Evolutionary conservation across 208 protist species (phyloP).

Genomic region (Paratrypanosoma confusum): DNA sequence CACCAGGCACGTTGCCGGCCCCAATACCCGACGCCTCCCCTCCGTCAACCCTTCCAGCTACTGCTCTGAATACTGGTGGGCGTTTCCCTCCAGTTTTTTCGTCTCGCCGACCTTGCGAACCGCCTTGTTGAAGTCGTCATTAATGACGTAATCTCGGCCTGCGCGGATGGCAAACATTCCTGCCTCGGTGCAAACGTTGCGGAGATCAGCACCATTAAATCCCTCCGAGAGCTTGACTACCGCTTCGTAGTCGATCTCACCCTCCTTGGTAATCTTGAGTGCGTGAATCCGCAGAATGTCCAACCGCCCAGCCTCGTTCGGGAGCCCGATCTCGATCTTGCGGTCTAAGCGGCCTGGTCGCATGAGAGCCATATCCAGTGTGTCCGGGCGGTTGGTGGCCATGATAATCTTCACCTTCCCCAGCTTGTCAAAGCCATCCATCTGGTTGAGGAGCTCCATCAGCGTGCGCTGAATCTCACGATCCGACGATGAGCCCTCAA

Average conservation of each 20-base stretch:
- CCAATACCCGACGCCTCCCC: not conserved
- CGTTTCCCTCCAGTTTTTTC: constrained; percentile 96
- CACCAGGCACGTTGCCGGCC: not conserved
- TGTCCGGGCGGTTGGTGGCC: constrained; percentile 97
- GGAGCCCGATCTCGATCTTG: constrained; percentile 98
- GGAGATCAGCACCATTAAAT: constrained; percentile 99
- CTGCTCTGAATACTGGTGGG: constrained; percentile 82
- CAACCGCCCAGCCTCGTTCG: constrained; percentile 95
- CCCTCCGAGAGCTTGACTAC: constrained; percentile 98
- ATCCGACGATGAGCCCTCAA: constrained; percentile 98
- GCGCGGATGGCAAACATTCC: constrained; percentile 98
- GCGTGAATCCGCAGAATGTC: constrained; percentile 98
- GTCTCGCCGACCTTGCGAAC: constrained; percentile 96
- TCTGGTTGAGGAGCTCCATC: constrained; percentile 99
- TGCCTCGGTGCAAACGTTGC: constrained; percentile 98
- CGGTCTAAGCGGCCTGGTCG: constrained; percentile 94
- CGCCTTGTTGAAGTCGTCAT: constrained; percentile 99
- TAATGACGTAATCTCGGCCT: constrained; percentile 94
- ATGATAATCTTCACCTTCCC: constrained; percentile 99
- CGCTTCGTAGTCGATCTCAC: constrained; percentile 98
- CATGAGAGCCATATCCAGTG: constrained; percentile 96
- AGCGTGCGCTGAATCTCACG: constrained; percentile 99
- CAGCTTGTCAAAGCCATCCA: constrained; percentile 98
- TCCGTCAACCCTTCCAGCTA: constrained; percentile 13
- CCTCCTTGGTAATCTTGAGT: constrained; percentile 92